Evolutionary conservation across 257 asterid genomes (phyloP), one percentile per base, ranked within the genome.

Genomic region (Euphrasia confusa): DNA sequence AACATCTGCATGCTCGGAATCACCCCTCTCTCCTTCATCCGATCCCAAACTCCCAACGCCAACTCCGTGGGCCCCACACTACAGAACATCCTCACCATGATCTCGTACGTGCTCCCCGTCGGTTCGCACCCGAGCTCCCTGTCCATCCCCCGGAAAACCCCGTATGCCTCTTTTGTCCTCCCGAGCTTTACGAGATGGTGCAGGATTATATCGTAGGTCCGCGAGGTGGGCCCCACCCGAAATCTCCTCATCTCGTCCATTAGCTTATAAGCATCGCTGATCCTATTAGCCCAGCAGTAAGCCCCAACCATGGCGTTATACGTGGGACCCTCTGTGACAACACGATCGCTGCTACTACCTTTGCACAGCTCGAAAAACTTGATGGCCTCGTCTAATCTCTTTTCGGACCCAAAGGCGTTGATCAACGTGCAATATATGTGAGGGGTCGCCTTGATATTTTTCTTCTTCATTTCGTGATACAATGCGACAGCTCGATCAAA

Each of bases 401-500:
- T 91, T 69, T 67, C 94, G 13, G 90, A 77, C 1, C 98, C 98
- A 67, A 91, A 77, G 60, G 84, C 82, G 53, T 77, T 86, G 83
- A 91, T 91, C 86, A 91, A 78, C 45, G 89, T 80, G 35, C 96
- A 91, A 56, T 86, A 91, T 8, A 88, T 77, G 66, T 88, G 98
- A 75, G 96, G 92, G 0, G 95, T 80, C 42, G 80, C 80, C 68
- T 77, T 72, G 7, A 86, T 68, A 44, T 75, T 75, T 71, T 82
- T 78, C 66, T 68, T 45, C 50, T 75, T 85, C 94, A 88, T 84
- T 72, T 88, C 87, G 0, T 26, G 30, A 68, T 74, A 91, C 66
- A 81, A 32, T 12, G 61, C 77, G 33, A 84, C 37, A 0, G 94
- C 98, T 18, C 78, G 74, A 27, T 79, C 74, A 9, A 72, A 75